Conservation (phyloP, 805 yeast species). For the Torulaspora gathmanii region DNA sequence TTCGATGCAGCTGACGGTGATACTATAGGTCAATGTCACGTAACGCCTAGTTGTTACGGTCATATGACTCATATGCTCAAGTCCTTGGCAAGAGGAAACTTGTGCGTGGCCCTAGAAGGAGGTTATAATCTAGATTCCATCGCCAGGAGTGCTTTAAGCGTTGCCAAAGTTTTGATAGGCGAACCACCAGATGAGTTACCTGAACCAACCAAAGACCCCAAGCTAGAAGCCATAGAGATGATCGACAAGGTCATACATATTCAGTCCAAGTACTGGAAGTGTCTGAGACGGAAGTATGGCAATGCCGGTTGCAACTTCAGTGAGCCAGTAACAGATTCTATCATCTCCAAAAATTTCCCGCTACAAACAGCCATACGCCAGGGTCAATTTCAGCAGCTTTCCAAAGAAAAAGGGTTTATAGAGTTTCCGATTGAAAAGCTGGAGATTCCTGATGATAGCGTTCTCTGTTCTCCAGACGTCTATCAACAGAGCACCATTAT, state of each 20-base stretch:
- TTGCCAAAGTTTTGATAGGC: slow-evolving; percentile 84
- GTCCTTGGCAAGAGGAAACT: slow-evolving; percentile 78
- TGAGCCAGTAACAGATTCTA: slow-evolving; percentile 32
- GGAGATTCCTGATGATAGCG: slow-evolving; percentile 31
- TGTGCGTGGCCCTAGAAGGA: slow-evolving; percentile 91
- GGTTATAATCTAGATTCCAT: slow-evolving; percentile 93
- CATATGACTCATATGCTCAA: slow-evolving; percentile 92
- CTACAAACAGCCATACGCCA: slow-evolving; percentile 72
- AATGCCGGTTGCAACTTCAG: slow-evolving; percentile 38
- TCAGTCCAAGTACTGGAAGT: slow-evolving; percentile 86
- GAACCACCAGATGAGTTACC: slow-evolving; percentile 87
- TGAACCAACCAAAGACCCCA: slow-evolving; percentile 50
- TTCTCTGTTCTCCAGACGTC: slow-evolving; percentile 62
- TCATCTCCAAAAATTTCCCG: slow-evolving; percentile 41
- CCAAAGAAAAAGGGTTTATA: slow-evolving; percentile 53
- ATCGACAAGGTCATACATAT: slow-evolving; percentile 73
- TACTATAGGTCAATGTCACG: slow-evolving; percentile 93
- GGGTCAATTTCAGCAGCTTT: slow-evolving; percentile 58
- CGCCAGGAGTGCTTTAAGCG: slow-evolving; percentile 84
- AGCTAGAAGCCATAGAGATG: slow-evolving; percentile 69
- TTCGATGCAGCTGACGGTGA: slow-evolving; percentile 99
- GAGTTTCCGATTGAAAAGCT: slow-evolving; percentile 57
- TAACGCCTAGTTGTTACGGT: slow-evolving; percentile 92
- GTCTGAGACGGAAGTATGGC: slow-evolving; percentile 63
- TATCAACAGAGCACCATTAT: slow-evolving; percentile 60